Evolutionary conservation across 2,329 filamentous ascomycete genomes (phyloP), one percentile per base, ranked within the genome.

Genomic region (Colletotrichum sp.): DNA sequence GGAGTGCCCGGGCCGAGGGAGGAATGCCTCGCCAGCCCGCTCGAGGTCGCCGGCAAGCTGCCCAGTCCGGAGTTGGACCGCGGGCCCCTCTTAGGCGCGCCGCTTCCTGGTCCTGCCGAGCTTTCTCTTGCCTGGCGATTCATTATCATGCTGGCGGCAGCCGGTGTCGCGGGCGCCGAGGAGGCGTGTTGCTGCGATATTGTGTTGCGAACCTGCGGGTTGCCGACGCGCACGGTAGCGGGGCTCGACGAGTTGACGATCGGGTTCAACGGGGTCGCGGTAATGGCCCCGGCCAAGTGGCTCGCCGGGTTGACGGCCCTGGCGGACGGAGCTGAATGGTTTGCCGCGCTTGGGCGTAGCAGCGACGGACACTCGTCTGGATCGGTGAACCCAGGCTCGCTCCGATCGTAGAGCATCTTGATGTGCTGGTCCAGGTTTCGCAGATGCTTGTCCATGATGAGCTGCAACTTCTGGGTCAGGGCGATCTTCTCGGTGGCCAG

Each of bases 401-500:
- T 87, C 80, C 91, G 88, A 78, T 93, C 91, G 82, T 91, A 90
- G 30, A 93, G 85, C 63, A 88, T 84, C 80, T 93, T 93, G 79
- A 93, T 89, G 80, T 93, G 90, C 66, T 87, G 82, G 80, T 94
- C 94, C 82, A 90, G 92, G 82, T 86, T 91, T 81, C 86, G 90
- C 79, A 88, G 88, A 85, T 93, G 92, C 80, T 93, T 93, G 81
- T 93, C 92, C 81, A 92, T 88, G 57, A 89, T 86, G 64, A 85
- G 81, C 80, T 92, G 88, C 72, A 92, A 85, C 84, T 94, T 95
- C 77, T 93, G 89, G 6, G 92, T 90, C 34, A 97, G 86, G 4
- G 89, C 89, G 69, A 95, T 88, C 87, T 97, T 97, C 82, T 97
- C 95, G 70, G 92, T 90, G 73, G 95, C 92, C 39, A 97, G 86